Percentiles rank a stretch among this genome's conserved stretches.
Conservation (phyloP, 78 protist species). For the Trichosphaerium sp. region DNA sequence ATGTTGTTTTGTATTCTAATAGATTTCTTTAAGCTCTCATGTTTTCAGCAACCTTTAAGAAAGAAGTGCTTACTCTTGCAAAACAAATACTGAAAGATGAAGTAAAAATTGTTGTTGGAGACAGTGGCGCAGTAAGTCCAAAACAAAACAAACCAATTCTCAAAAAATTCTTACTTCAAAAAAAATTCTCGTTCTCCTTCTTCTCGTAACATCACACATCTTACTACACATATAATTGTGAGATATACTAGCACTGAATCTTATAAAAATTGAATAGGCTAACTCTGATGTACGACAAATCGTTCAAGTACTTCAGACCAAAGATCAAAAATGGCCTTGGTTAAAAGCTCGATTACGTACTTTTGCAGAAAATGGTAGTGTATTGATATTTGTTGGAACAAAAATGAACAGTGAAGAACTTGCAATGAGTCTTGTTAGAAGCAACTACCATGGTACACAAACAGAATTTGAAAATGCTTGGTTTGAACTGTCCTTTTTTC, state of each 20-base stretch:
- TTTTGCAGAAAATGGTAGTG: slow-evolving; percentile 22
- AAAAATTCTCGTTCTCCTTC: neutral
- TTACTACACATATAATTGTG: neutral
- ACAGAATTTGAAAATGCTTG: no score
- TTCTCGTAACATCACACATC: neutral
- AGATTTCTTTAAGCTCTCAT: slow-evolving; percentile 28
- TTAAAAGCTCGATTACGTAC: slow-evolving; percentile 5
- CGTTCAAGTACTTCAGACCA: slow-evolving; percentile 16
- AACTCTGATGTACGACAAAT: slow-evolving; percentile 52
- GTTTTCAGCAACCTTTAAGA: slow-evolving; percentile 78
- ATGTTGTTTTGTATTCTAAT: neutral
- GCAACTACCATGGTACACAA: slow-evolving; percentile 7
- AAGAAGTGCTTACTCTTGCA: neutral
- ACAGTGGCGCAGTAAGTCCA: slow-evolving; percentile 42
- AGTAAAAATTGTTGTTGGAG: slow-evolving; percentile 24
- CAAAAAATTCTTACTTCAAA: no score
- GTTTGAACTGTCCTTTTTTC: neutral
- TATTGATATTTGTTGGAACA: slow-evolving; percentile 47
- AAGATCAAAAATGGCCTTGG: slow-evolving; percentile 54
- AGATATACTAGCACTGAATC: neutral
- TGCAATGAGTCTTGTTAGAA: neutral
- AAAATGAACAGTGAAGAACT: slow-evolving; percentile 9
- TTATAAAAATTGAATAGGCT: no score
- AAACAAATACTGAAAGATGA: neutral
- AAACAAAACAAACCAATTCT: no score